phyloP scores from a whole-genome alignment of 2,329 filamentous ascomycete species.

The Xylariomycetidae sp. region DNA sequence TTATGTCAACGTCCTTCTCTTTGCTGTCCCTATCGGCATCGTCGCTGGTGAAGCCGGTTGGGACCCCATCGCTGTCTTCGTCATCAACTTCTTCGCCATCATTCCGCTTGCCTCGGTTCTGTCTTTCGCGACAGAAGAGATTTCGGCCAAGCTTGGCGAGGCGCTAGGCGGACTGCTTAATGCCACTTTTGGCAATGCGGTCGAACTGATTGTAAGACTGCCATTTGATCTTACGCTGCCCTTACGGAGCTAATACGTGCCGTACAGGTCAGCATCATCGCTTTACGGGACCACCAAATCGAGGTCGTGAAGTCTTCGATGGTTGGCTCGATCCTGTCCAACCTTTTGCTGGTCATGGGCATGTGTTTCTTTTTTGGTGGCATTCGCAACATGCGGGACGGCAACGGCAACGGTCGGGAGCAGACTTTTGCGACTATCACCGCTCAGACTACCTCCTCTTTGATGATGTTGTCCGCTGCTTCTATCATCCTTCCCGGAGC shows the following conservation, averaged over 20 bases:
- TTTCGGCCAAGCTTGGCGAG: conserved; percentile 65
- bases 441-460: conserved; percentile 68
- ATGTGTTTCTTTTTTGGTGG: conserved; percentile 77
- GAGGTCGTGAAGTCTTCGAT: conserved; percentile 97
- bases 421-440: conserved; percentile 71
- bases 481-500: conserved; percentile 75
- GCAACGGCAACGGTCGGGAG: conserved; percentile 54
- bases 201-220: conserved; percentile 64
- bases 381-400: conserved; percentile 52
- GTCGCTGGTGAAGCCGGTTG: conserved; percentile 56
- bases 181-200: conserved; percentile 73
- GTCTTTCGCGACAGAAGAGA: conserved; percentile 73
- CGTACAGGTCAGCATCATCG: conserved; percentile 79
- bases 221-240: no score
- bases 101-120: conserved; percentile 68
- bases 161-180: conserved; percentile 69
- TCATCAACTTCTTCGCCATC: conserved; percentile 76
- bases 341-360: conserved; percentile 79
- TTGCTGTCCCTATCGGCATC: conserved; percentile 70
- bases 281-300: conserved; percentile 77
- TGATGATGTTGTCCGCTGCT: conserved; percentile 71
- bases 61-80: conserved; percentile 63
- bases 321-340: conserved; percentile 92
- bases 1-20: conserved; percentile 63
- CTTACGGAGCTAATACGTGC: conserved; percentile 5